Base-by-base conservation (phyloP, 129 eudicot genomes). In the Calendula officinalis region DNA sequence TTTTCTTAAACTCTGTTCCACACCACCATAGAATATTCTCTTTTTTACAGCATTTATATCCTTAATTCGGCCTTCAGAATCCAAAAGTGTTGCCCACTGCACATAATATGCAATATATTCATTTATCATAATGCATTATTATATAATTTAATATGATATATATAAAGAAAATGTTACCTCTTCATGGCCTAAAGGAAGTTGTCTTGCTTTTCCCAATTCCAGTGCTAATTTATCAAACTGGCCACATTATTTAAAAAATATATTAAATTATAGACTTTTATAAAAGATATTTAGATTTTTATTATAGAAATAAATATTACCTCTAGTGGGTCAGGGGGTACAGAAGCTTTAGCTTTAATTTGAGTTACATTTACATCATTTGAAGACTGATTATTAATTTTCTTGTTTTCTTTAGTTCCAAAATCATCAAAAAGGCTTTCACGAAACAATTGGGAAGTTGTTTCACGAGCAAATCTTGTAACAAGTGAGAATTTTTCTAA, bases 141-240 rank as follows among this genome's bases (percentile, higher is more conserved):
- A 60, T 43, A 60, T 27, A 2, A 2, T 22, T 22, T 22, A 22
- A 22, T 22, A 22, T 22, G 30, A 22, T 22, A 22, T 22, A 22
- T 22, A 22, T 22, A 22, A 22, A 22, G 30, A 22, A 22, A 22
- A 22, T 22, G 50, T 32, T 81, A 94, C 99, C 97, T 89, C 99
- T 76, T 79, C 86, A 75, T 35, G 53, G 38, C 90, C 87, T 75
- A 94, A 48, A 34, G 97, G 94, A 73, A 82, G 83, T 59, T 88
- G 99, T 2, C 97, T 89, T 70, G 97, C 97, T 66, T 88, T 79
- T 55, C 99, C 99, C 97, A 97, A 94, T 60, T 83, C 89, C 45
- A 85, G 81, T 48, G 96, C 44, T 60, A 83, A 45, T 70, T 80
- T 94, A 60, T 94, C 95, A 45, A 88, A 69, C 99, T 94, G 97